Evolutionary conservation across 208 protist species (phyloP).

Genomic region (Wallacemonas sp.): DNA sequence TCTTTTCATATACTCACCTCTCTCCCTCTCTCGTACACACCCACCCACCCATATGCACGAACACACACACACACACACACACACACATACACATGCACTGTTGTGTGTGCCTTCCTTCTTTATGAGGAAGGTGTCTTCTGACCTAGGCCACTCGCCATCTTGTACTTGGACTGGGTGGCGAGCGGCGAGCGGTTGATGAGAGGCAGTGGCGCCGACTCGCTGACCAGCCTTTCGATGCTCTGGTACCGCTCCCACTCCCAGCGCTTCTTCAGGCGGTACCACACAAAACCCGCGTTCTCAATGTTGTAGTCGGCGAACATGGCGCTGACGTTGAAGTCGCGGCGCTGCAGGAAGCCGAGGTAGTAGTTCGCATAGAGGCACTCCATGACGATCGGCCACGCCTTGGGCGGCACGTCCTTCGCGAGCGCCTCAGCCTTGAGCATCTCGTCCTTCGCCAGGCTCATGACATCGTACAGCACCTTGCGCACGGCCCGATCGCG

Average conservation of each 20-base stretch:
- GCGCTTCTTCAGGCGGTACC: slow-evolving; percentile 83
- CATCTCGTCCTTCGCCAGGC: slow-evolving; percentile 86
- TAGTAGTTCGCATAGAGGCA: slow-evolving; percentile 90
- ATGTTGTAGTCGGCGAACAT: slow-evolving; percentile 90
- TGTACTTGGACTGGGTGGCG: slow-evolving; percentile 67
- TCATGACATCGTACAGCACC: slow-evolving; percentile 85
- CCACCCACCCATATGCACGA: no score
- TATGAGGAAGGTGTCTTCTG: slow-evolving; percentile 8
- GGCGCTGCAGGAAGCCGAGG: slow-evolving; percentile 80
- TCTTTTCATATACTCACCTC: no score
- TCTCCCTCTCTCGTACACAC: no score
- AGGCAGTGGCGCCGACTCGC: slow-evolving; percentile 73
- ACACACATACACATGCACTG: no score
- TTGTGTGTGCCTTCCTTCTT: background rate
- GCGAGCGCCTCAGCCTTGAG: slow-evolving; percentile 75
- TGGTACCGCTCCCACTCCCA: slow-evolving; percentile 82
- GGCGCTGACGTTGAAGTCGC: slow-evolving; percentile 86
- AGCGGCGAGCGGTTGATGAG: slow-evolving; percentile 52
- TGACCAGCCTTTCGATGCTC: slow-evolving; percentile 73
- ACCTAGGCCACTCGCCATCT: slow-evolving; percentile 41
- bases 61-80: no score
- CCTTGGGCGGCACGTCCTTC: slow-evolving; percentile 56
- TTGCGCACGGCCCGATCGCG: slow-evolving; percentile 75
- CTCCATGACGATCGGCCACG: slow-evolving; percentile 88
- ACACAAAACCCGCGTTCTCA: slow-evolving; percentile 80